Base-by-base conservation (phyloP, 305 asterid genomes). In the Fraxinus ornus region DNA sequence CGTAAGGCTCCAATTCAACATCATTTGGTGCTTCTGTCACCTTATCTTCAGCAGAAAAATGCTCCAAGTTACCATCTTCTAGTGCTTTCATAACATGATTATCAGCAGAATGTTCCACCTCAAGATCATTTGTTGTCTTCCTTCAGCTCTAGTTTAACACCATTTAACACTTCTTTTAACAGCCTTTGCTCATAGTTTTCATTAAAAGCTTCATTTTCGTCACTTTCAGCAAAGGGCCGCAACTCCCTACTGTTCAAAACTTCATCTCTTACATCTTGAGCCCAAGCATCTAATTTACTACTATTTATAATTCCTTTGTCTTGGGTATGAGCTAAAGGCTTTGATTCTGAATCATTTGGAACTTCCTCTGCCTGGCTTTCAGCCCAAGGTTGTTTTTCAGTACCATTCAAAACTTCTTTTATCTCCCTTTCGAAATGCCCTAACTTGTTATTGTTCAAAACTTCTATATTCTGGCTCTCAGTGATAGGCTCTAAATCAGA, bases 1-100 rank as follows among this genome's bases (percentile, higher is more conserved):
- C 75, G 49, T 19, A 52, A 30, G 60, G 72, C 28, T 84, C 86
- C 81, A 85, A 76, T 68, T 86, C 88, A 82, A 71, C 78, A 71
- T 80, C 79, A 78, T 79, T 79, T 41, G 36, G 32, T 15, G 37
- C 79, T 26, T 80, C 86, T 47, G 80, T 83, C 24, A 1, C 78
- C 32, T 82, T 70, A 74, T 76, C 66, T 66, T 79, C 79, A 62
- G 55, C 77, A 15, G 19, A 22, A 19, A 80, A 49, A 28, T 35
- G 41, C 85, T 39, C 84, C n/a, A 68, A 26, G 37, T 79, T 85
- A 41, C 36, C 41, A 4, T 64, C 64, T 26, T 78, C 41, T 17
- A 70, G 75, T 70, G 39, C 78, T 10, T 32, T 71, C 8, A 72
- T 79, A 13, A 66, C 79, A 30, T 36, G 83, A 30, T 72, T 47